These are phyloP conservation scores for Trichophyton verrucosum DNA, from an alignment of 2,329 filamentous ascomycete species.

Conservation along the genomic window DNA sequence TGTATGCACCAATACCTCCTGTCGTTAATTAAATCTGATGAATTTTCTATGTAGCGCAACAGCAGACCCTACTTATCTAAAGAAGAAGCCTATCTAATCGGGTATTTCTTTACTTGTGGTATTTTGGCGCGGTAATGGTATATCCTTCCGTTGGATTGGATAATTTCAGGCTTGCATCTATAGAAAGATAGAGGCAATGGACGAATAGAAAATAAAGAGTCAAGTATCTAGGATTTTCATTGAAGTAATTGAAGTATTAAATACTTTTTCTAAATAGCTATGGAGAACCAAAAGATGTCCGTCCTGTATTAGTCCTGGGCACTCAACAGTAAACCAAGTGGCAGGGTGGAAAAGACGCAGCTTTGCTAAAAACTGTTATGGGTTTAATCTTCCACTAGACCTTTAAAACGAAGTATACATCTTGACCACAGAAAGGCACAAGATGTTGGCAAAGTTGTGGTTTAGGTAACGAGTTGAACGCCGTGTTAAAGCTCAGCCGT, in stretches of 20 bases:
- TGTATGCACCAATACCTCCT: background rate
- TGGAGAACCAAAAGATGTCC: slow-evolving; percentile 23
- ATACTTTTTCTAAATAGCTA: background rate
- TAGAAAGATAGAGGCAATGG: background rate
- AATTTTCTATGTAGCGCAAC: background rate
- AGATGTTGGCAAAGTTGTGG: slow-evolving; percentile 30
- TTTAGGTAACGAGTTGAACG: background rate
- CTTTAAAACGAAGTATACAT: slow-evolving; percentile 31
- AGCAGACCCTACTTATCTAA: too few species aligned
- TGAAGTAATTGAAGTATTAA: background rate
- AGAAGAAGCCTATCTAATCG: too few species aligned
- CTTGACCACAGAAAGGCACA: slow-evolving; percentile 23
- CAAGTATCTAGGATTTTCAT: background rate
- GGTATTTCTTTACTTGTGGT: too few species aligned
- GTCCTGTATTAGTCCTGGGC: slow-evolving; percentile 36
- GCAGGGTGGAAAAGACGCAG: slow-evolving; percentile 40
- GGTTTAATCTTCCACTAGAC: slow-evolving; percentile 36
- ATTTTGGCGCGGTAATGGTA: too few species aligned
- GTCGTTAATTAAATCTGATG: background rate
- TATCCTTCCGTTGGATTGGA: too few species aligned
- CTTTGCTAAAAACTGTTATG: slow-evolving; percentile 38
- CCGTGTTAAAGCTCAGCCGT: background rate
- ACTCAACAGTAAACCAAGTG: slow-evolving; percentile 26
- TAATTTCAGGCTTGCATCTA: too few species aligned
- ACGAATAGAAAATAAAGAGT: background rate